Base-by-base conservation (phyloP, 106 monocot species). In the Apostasia shenzhenica region DNA sequence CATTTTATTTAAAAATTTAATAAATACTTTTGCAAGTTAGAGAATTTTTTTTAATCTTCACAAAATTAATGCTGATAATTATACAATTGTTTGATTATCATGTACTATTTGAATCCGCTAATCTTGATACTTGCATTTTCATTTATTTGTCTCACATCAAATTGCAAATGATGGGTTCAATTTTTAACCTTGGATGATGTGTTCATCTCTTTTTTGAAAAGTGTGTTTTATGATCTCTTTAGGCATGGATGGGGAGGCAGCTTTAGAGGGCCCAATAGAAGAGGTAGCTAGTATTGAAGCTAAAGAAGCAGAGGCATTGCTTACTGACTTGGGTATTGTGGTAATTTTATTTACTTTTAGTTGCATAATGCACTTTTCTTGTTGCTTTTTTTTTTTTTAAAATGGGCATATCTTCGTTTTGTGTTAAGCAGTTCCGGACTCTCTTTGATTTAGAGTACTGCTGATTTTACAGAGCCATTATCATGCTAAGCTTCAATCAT, bases 191-290 rank as follows among this genome's bases (percentile, higher is more conserved):
- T 41, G 7, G 8, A 42, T 41, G 42, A 61, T 8, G 14, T 42
- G 14, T 61, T 42, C 2, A 2, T 40, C 5, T 48, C 65, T 12
- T 58, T 63, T 41, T 26, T 26, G 26, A 26, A 26, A 26, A 26
- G 26, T 26, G 46, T 39, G 53, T 55, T 54, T 54, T 38, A 48
- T 45, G 61, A 57, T 2, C 59, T 59, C 54, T 72, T 61, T 72
- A 87, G 88, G 79, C 61, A 51, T 76, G 43, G 75, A 88, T 72
- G 78, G 68, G 37, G 70, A 72, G n/a, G 61, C 67, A 4, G 68
- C 76, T 8, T 77, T 91, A 71, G 81, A 85, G 66, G 95, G 89
- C 9, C 89, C 86, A 56, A 92, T 97, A 41, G 89, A 89, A 73
- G 89, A 97, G 62, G 81, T 92, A 74, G 95, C 92, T 4, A 79